phyloP scores from a whole-genome alignment of 345 rosid genomes.

The Conringia planisiliqua region DNA sequence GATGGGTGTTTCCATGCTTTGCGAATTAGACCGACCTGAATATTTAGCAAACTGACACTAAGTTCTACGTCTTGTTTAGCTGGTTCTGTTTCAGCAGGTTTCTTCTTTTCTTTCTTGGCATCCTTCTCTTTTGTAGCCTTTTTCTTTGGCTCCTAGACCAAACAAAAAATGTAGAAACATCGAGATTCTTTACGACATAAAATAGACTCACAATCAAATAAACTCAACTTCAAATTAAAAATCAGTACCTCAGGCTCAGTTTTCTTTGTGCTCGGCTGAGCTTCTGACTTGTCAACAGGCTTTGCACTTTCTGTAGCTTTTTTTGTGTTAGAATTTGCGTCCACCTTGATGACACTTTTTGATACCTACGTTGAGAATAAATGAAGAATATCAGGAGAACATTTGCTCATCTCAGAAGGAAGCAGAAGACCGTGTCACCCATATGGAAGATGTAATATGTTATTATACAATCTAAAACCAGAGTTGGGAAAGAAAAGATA shows the following conservation, averaged over 20 bases:
- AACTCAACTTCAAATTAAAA: background rate
- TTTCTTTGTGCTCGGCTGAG: conserved; percentile 38
- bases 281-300: conserved; percentile 45
- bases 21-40: conserved; percentile 83
- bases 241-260: conserved; percentile 46
- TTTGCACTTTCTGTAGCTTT: conserved; percentile 38
- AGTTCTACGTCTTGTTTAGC: conserved; percentile 69
- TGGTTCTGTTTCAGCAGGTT: conserved; percentile 49
- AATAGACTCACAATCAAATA: background rate
- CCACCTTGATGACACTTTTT: conserved; percentile 41
- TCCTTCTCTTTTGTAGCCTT: conserved; percentile 51
- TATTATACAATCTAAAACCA: background rate
- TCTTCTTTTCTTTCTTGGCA: conserved; percentile 60
- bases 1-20: conserved; percentile 98
- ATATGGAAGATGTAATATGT: background rate
- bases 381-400: conserved; percentile 8
- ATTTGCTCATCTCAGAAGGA: background rate
- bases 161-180: background rate
- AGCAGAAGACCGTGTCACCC: background rate
- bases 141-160: conserved; percentile 42
- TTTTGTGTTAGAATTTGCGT: conserved; percentile 47
- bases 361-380: conserved; percentile 34
- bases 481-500: conserved; percentile 5
- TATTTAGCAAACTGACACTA: conserved; percentile 79
- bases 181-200: background rate